Conservation (phyloP, 1,139 yeast species). For the Zygosaccharomyces sapae region DNA sequence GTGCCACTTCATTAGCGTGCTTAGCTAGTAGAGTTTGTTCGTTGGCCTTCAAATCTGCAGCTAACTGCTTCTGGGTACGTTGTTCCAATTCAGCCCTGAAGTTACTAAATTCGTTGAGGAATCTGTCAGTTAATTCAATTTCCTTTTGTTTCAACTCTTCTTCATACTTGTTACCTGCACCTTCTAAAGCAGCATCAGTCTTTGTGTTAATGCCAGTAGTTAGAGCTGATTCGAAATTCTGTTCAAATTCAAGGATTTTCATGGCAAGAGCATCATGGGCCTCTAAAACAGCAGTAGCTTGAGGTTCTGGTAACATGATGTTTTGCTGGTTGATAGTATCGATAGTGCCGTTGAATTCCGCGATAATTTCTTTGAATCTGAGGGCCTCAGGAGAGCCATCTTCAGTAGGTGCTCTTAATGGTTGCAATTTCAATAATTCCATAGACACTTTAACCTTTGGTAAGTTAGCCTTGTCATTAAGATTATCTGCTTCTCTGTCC, state of each 20-base stretch:
- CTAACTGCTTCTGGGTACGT: conserved; percentile 57
- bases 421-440: conserved; percentile 6
- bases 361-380: conserved; percentile 46
- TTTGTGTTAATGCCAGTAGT: conserved; percentile 22
- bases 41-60: conserved; percentile 64
- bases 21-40: conserved; percentile 65
- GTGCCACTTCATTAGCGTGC: conserved; percentile 70
- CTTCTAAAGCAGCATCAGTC: conserved; percentile 26
- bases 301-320: conserved; percentile 34
- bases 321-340: conserved; percentile 44
- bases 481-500: neutral
- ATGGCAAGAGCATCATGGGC: conserved; percentile 29
- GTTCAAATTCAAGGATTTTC: conserved; percentile 22
- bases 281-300: conserved; percentile 30
- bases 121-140: conserved; percentile 42
- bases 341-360: conserved; percentile 51
- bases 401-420: conserved; percentile 5
- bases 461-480: neutral
- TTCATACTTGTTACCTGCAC: conserved; percentile 21
- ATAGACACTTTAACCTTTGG: neutral
- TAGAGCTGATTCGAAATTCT: conserved; percentile 18
- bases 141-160: conserved; percentile 37
- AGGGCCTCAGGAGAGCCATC: conserved; percentile 40
- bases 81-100: conserved; percentile 63
- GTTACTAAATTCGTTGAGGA: conserved; percentile 53